Evolutionary conservation across 1,284 basidiomycete genomes (phyloP), one percentile per base, ranked within the genome.

Genomic region (Malassezia obtusa): DNA sequence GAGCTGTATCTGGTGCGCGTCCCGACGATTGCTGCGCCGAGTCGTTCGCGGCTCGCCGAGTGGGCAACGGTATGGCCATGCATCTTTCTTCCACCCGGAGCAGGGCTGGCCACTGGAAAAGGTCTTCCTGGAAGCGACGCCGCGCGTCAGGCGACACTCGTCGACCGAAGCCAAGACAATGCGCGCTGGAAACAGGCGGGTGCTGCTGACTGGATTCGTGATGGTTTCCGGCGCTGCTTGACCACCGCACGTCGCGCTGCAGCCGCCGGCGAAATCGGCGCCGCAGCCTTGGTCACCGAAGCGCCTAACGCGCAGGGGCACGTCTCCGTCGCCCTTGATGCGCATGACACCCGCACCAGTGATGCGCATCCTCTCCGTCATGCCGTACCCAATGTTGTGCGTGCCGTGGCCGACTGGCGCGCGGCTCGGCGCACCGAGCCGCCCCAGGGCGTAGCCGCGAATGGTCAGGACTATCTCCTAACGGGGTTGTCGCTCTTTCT

Each of bases 11-110:
- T 78, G 1, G 68, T 81, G 2, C 64, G 77, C 1, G 86, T 94
- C 0, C 90, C 92, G 0, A 75, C 78, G 21, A 78, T 80, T 8
- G 79, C 84, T 6, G 89, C 89, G 0, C 77, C 85, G 2, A 89
- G 85, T 0, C 78, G 78, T 1, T 78, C 78, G 14, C 84, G 89
- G 17, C 77, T 89, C 3, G 71, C 76, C 1, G 75, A 76, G 37
- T 77, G 76, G 76, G 64, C 65, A 41, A 55, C 58, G 3, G 63
- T 70, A 11, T 73, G 71, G 71, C 71, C 71, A 7, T 64, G 67
- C 33, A 55, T 62, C 6, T 57, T 73, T 17, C 52, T 63, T 1
- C 62, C 63, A 3, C 58, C 53, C n/a, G 56, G 58, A 5, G 59
- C 54, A 4, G 47, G 45, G 9, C 14, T 50, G n/a, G 38, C 50